Conservation (phyloP, 108 stramenopile species). For the Cyclotella atomus region DNA sequence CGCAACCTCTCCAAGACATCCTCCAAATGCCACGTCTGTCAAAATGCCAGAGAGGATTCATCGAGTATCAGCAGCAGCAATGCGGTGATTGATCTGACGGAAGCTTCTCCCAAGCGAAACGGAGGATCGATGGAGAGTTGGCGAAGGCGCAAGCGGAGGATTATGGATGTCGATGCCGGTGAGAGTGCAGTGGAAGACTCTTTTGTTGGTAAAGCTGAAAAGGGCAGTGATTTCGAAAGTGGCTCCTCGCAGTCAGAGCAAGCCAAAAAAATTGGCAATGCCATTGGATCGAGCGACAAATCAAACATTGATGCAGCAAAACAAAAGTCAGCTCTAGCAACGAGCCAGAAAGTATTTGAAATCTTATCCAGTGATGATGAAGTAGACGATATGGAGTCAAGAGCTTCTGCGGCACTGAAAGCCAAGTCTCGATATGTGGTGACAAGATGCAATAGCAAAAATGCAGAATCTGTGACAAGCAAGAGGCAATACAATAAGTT, state of each 20-base stretch:
- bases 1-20: conserved; percentile 26
- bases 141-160: not conserved
- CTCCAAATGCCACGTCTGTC: conserved; percentile 22
- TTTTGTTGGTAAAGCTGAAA: no score
- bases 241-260: no score
- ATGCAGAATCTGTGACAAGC: not conserved
- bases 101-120: conserved; percentile 10
- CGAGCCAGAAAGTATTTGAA: not conserved
- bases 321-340: not conserved
- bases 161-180: not conserved
- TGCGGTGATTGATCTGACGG: conserved; percentile 25
- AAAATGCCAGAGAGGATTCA: not conserved
- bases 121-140: conserved; percentile 20
- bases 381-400: not conserved
- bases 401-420: not conserved
- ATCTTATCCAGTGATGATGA: conserved; percentile 5
- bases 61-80: not conserved
- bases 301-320: not conserved
- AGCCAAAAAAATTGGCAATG: no score
- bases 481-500: no score
- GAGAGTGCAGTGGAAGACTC: no score
- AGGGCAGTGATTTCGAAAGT: no score
- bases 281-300: no score
- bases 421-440: no score
- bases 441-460: not conserved